These are phyloP conservation scores for Leccinum subgranulosum DNA, from an alignment of 768 basidiomycete genomes.

Conservation along the genomic window DNA sequence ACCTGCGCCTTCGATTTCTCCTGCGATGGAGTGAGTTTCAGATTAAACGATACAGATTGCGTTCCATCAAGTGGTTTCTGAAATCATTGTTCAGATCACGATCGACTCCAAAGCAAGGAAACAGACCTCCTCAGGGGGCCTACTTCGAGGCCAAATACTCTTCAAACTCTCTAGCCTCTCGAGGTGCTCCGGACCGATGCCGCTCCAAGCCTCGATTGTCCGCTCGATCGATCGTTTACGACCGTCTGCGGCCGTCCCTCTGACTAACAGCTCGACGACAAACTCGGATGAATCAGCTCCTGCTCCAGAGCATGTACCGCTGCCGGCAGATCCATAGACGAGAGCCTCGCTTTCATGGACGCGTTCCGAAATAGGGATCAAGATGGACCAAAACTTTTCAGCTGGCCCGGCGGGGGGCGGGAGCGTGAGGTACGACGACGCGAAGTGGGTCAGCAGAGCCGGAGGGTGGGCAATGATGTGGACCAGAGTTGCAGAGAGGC, in stretches of 20 bases:
- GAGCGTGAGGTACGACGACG: conserved; percentile 64
- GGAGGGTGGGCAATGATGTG: conserved; percentile 71
- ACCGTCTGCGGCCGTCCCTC: conserved; percentile 40
- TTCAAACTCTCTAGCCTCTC: conserved; percentile 51
- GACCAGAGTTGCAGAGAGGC: conserved; percentile 62
- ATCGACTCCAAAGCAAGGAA: background rate
- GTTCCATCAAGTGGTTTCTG: conserved; percentile 55
- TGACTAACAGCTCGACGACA: conserved; percentile 59
- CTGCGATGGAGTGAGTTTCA: conserved; percentile 79
- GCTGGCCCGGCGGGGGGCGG: conserved; percentile 62
- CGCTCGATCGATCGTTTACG: conserved; percentile 57
- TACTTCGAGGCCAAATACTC: conserved; percentile 41
- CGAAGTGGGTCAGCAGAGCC: conserved; percentile 62
- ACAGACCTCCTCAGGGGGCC: conserved; percentile 22
- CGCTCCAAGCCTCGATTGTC: conserved; percentile 61
- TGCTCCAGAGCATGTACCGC: conserved; percentile 38
- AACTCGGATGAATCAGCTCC: conserved; percentile 44
- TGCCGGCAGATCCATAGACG: conserved; percentile 54
- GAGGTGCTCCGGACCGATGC: conserved; percentile 42
- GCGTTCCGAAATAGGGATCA: conserved; percentile 66
- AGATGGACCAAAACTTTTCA: conserved; percentile 80
- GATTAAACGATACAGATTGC: conserved; percentile 80
- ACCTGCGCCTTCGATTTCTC: conserved; percentile 76
- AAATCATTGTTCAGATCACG: conserved; percentile 2
- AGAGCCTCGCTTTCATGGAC: conserved; percentile 55